phyloP scores from a whole-genome alignment of 1,284 basidiomycete genomes.

The Heterobasidion parviporum region DNA sequence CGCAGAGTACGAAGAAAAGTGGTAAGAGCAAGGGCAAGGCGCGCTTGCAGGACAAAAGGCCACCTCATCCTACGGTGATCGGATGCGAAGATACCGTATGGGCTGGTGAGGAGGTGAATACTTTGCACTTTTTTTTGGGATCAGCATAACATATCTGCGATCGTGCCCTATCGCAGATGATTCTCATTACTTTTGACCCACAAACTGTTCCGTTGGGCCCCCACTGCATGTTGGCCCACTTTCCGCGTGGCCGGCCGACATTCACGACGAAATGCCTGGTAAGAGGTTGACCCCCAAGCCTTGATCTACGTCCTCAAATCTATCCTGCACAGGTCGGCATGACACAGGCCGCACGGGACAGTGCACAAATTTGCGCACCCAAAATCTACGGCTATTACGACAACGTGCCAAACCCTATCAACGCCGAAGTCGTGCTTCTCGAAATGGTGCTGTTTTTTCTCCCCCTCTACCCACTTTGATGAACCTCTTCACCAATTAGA shows the following conservation, averaged over 20 bases:
- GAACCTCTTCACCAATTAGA: background rate
- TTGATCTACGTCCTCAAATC: background rate
- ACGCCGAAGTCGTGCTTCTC: conserved; percentile 17
- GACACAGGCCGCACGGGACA: conserved; percentile 14
- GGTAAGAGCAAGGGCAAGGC: conserved; percentile 10
- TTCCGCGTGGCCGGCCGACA: conserved; percentile 14
- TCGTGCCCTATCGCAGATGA: conserved; percentile 13
- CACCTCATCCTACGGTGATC: conserved; percentile 7
- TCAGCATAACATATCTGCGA: background rate
- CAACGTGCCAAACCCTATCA: conserved; percentile 15
- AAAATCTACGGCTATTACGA: conserved; percentile 18
- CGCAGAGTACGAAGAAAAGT: background rate
- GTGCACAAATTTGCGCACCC: conserved; percentile 12
- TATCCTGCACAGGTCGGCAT: conserved; percentile 15
- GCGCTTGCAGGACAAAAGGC: conserved; percentile 7
- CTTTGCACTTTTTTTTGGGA: background rate
- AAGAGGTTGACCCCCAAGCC: conserved; percentile 2
- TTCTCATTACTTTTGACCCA: conserved; percentile 16
- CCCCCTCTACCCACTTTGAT: background rate
- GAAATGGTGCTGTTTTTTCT: conserved; percentile 11
- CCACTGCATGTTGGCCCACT: conserved; percentile 15
- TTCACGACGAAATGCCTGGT: conserved; percentile 17
- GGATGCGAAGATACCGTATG: conserved; percentile 13
- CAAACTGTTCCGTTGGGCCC: conserved; percentile 15
- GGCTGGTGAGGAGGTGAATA: conserved; percentile 15